Conservation (phyloP, 2,329 filamentous ascomycete species). For the Pestalotiopsis sp. region DNA sequence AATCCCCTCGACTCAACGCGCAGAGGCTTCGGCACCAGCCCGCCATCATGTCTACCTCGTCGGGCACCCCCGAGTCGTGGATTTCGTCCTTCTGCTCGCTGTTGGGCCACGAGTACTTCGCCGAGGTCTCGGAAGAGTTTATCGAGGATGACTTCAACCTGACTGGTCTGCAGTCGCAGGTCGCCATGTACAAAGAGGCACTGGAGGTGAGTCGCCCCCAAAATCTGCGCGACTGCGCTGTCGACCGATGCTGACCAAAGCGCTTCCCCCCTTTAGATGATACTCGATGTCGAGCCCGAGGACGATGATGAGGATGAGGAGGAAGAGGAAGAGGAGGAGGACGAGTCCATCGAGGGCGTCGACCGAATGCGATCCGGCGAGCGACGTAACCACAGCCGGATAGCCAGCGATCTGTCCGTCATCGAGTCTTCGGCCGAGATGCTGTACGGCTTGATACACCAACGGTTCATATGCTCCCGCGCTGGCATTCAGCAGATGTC, state of each 20-base stretch:
- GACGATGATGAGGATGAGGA: conserved; percentile 88
- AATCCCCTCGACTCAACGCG: background rate
- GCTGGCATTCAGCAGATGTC: conserved; percentile 99
- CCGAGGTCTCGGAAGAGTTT: conserved; percentile 97
- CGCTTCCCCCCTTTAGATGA: conserved; percentile 66
- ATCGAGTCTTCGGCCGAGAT: conserved; percentile 98
- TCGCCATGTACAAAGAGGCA: conserved; percentile 98
- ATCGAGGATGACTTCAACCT: conserved; percentile 99
- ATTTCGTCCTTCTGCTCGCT: conserved; percentile 96
- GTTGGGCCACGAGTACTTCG: conserved; percentile 97
- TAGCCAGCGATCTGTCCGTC: conserved; percentile 89
- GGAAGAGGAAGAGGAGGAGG: conserved; percentile 72
- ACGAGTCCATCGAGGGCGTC: conserved; percentile 68
- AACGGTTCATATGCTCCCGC: conserved; percentile 95
- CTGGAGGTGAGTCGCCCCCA: conserved; percentile 63
- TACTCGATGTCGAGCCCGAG: conserved; percentile 95
- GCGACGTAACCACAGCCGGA: conserved; percentile 77
- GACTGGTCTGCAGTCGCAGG: conserved; percentile 91
- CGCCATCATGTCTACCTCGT: conserved; percentile 60
- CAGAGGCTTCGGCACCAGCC: conserved; percentile 3
- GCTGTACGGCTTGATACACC: conserved; percentile 96
- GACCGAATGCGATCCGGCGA: conserved; percentile 59
- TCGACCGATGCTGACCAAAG: conserved; percentile 15
- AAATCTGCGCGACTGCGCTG: background rate
- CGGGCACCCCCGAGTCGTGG: conserved; percentile 81